Base-by-base conservation (phyloP, 2,329 filamentous ascomycete species). In the Leptographium wingfieldii region DNA sequence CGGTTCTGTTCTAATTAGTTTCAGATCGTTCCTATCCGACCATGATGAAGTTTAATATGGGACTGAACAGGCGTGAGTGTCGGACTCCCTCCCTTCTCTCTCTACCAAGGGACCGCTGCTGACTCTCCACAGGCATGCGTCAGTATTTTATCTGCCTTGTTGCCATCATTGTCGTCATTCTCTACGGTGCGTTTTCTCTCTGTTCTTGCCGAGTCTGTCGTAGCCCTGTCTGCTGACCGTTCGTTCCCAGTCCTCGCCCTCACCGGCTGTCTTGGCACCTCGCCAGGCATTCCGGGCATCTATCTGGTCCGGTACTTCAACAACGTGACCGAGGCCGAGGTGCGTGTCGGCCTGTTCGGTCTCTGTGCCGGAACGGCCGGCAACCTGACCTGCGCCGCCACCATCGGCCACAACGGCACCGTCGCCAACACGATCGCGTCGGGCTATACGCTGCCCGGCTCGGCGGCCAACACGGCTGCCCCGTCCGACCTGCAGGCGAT, bases 241-340 rank as follows among this genome's bases (percentile, higher is more conserved):
- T 3, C 14, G 16, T 5, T 7, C 16, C 43, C 38, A 64, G 63
- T 66, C 31, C 63, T 66, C 54, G 52, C 61, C 3, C 61, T 66
- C 12, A 57, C 63, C 59, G 64, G 65, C 57, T 65, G 65, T 60
- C 62, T 59, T 35, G 65, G 64, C n/a, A 64, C 60, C 14, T 66
- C 65, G 5, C 65, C 65, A 38, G 64, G 65, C 35, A 40, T 66
- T 6, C 64, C 64, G 29, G 65, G 63, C 52, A 58, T 66, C 55
- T 66, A 57, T 54, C 57, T 66, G 22, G 58, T 65, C 59, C 60
- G 60, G 49, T 58, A 65, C 53, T 59, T 48, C 59, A 63, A 65
- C 62, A 64, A 62, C 49, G 22, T 43, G 14, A 64, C 62, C 12
- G 25, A 58, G 3, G 61, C 62, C 14, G 57, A 64, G 16, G 65